Evolutionary conservation across 257 asterid species (phyloP).

Genomic region (Gardenia jasminoides): DNA sequence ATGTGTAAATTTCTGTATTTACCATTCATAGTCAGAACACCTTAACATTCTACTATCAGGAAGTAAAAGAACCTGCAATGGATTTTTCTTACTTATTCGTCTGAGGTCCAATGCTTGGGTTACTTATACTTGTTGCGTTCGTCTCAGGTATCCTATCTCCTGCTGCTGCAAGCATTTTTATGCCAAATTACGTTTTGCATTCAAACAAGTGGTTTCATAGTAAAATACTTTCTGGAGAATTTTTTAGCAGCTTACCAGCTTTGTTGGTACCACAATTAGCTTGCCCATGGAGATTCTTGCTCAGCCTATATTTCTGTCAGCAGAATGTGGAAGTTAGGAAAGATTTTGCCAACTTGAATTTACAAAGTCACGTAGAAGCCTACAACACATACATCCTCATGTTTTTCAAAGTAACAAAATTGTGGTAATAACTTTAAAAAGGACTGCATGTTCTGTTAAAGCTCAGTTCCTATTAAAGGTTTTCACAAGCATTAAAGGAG

Average conservation of each 20-base stretch:
- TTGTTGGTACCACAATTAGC: slow-evolving; percentile 62
- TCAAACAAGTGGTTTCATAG: slow-evolving; percentile 4
- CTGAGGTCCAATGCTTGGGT: slow-evolving; percentile 48
- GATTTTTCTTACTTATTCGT: slow-evolving; percentile 50
- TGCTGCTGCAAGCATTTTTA: slow-evolving; percentile 39
- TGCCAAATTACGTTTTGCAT: slow-evolving; percentile 14
- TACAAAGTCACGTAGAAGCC: not conserved
- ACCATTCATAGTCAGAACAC: slow-evolving; percentile 20
- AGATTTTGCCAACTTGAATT: not conserved
- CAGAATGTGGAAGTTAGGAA: slow-evolving; percentile 19
- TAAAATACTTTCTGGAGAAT: slow-evolving; percentile 14
- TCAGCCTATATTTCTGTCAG: slow-evolving; percentile 83
- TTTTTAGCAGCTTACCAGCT: slow-evolving; percentile 50
- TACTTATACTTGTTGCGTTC: slow-evolving; percentile 45
- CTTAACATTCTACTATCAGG: not conserved
- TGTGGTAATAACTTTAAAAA: not conserved
- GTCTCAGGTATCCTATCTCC: slow-evolving; percentile 56
- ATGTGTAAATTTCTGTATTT: slow-evolving; percentile 59
- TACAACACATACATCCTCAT: not conserved
- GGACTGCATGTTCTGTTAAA: not conserved
- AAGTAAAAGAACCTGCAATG: slow-evolving; percentile 8
- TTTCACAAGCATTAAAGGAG: not conserved
- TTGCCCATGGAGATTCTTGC: slow-evolving; percentile 82
- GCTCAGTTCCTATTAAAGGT: not conserved
- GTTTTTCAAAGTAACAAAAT: not conserved